A percentile compares a stretch with the other conserved stretches of the same genome.
Evolutionary conservation across 805 yeast genomes (phyloP).

Genomic region (Ogataea polymorpha): DNA sequence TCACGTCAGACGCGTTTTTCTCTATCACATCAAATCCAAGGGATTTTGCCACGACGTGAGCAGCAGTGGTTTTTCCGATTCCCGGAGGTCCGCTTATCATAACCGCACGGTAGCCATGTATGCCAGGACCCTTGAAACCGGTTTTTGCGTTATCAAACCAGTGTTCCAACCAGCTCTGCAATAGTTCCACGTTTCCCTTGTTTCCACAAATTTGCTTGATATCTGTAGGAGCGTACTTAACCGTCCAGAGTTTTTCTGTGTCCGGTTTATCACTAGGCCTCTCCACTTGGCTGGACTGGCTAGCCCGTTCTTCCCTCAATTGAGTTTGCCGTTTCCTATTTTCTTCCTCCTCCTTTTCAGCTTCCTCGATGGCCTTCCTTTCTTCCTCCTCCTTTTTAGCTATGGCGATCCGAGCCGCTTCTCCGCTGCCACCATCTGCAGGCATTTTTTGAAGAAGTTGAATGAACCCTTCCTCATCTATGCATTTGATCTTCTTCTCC

Average conservation of each 20-base stretch:
- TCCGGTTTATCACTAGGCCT: constrained; percentile 40
- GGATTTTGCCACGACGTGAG: constrained; percentile 67
- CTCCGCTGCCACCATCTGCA: constrained; percentile 87
- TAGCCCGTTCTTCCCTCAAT: constrained; percentile 24
- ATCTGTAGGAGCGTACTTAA: constrained; percentile 81
- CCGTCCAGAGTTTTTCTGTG: constrained; percentile 83
- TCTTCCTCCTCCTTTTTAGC: constrained; percentile 70
- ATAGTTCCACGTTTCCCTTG: constrained; percentile 64
- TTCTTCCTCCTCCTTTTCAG: constrained; percentile 42
- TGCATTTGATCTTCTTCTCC: constrained; percentile 69
- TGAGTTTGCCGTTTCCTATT: constrained; percentile 28
- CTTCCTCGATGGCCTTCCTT: constrained; percentile 48
- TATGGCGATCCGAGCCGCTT: constrained; percentile 68
- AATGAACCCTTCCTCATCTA: constrained; percentile 82
- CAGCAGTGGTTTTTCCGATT: constrained; percentile 80
- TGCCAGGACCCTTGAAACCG: constrained; percentile 62
- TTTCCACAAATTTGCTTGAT: constrained; percentile 86
- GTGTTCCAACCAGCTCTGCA: constrained; percentile 68
- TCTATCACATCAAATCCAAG: constrained; percentile 73
- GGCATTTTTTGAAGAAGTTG: constrained; percentile 78
- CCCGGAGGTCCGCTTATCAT: constrained; percentile 88
- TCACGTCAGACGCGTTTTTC: constrained; percentile 83
- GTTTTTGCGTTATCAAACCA: constrained; percentile 64
- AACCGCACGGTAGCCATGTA: constrained; percentile 75
- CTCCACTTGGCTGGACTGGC: constrained; percentile 15